These are phyloP conservation scores for Symbiodinium natans DNA, from an alignment of 73 alveolate species.

Conservation along the genomic window DNA sequence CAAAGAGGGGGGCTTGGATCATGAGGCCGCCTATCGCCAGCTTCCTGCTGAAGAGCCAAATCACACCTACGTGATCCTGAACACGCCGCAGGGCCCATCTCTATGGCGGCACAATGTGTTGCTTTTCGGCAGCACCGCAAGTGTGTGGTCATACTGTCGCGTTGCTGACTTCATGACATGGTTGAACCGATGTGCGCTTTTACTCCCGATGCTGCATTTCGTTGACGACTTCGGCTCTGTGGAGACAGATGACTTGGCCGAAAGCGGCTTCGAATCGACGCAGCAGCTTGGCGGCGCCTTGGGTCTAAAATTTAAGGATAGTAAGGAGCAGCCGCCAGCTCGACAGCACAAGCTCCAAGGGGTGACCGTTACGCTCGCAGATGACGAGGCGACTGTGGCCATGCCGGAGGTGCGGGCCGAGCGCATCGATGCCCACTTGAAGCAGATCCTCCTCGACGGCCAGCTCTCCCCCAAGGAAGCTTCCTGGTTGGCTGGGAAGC, in stretches of 20 bases:
- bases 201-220: background rate
- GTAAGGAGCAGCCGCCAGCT: conserved; percentile 12
- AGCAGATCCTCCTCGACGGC: no score
- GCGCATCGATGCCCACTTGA: no score
- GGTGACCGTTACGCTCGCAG: background rate
- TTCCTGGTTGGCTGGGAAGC: no score
- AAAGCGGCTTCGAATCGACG: background rate
- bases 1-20: no score
- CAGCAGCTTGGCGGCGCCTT: background rate
- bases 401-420: no score
- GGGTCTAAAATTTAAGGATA: background rate
- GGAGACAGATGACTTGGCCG: background rate
- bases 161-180: background rate
- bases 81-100: background rate
- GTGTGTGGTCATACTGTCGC: background rate
- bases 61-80: background rate
- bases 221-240: background rate
- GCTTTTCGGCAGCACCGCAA: background rate
- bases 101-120: background rate
- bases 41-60: background rate
- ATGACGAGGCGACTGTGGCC: no score
- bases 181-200: background rate
- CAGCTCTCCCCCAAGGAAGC: no score
- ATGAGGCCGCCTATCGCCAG: background rate
- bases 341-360: background rate